Percentiles rank a stretch among this genome's conserved stretches.
These are phyloP conservation scores for Podaxis sp. DNA, from an alignment of 768 basidiomycete genomes.

Conservation along the genomic window DNA sequence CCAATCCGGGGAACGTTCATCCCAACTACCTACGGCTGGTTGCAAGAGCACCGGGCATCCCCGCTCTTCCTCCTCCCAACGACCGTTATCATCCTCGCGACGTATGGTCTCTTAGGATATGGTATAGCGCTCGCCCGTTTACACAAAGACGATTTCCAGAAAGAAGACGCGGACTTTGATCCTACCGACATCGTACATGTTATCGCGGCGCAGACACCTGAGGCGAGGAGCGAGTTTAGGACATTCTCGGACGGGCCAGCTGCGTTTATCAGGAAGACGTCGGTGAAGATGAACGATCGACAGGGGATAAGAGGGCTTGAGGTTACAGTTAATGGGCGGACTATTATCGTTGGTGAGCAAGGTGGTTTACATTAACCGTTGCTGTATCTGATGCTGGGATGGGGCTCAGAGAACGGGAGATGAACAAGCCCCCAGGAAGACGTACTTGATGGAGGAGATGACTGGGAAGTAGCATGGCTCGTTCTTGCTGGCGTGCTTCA, in stretches of 20 bases:
- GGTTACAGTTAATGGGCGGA: not conserved
- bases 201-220: not conserved
- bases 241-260: not conserved
- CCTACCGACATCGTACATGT: slow-evolving; percentile 2
- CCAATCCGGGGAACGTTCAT: not conserved
- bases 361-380: not conserved
- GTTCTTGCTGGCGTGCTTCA: not conserved
- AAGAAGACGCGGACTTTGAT: not conserved
- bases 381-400: not conserved
- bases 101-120: not conserved
- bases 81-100: not conserved
- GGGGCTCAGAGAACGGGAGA: not conserved
- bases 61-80: slow-evolving; percentile 1
- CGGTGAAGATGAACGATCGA: not conserved
- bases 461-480: not conserved
- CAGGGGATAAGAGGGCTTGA: not conserved
- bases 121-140: not conserved
- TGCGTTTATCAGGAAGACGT: not conserved
- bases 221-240: not conserved
- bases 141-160: not conserved
- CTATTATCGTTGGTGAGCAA: not conserved
- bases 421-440: not conserved
- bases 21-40: not conserved
- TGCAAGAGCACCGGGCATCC: not conserved
- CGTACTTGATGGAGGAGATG: not conserved